A percentile compares a stretch with the other conserved stretches of the same genome.
These are phyloP conservation scores for Paramecium bursaria DNA, from an alignment of 73 alveolate genomes.

Conservation along the genomic window DNA sequence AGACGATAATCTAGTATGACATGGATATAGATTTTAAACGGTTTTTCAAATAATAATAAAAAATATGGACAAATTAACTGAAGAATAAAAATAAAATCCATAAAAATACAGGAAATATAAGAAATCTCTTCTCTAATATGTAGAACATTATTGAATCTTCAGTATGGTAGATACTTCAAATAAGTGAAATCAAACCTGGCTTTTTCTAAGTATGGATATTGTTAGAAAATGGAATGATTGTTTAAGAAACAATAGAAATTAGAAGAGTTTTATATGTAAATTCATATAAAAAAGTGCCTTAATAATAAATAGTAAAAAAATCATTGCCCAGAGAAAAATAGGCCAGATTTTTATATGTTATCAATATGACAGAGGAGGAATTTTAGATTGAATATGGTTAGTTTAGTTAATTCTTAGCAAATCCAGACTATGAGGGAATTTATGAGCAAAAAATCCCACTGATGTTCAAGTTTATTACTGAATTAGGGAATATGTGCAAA, in stretches of 20 bases:
- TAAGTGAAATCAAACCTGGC: slow-evolving; percentile 71
- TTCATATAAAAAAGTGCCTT: slow-evolving; percentile 68
- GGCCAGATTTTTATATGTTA: slow-evolving; percentile 82
- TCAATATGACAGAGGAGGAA: slow-evolving; percentile 85
- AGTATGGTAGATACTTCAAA: slow-evolving; percentile 61
- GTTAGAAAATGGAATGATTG: slow-evolving; percentile 67
- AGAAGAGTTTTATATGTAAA: slow-evolving; percentile 77
- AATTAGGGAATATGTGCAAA: slow-evolving; percentile 83
- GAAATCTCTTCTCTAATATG: too few relatives aligned
- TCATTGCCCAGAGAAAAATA: slow-evolving; percentile 92
- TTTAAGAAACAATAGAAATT: slow-evolving; percentile 70
- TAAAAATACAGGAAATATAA: neutral
- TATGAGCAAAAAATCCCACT: slow-evolving; percentile 95
- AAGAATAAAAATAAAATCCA: slow-evolving; percentile 23
- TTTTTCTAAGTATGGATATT: slow-evolving; percentile 75
- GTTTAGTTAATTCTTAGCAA: slow-evolving; percentile 77
- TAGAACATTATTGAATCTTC: neutral
- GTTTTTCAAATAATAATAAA: slow-evolving; percentile 1
- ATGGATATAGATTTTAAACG: slow-evolving; percentile 66
- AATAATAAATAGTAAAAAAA: slow-evolving; percentile 80
- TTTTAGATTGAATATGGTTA: slow-evolving; percentile 80
- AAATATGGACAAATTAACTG: slow-evolving; percentile 43
- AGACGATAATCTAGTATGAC: slow-evolving; percentile 7
- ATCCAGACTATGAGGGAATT: slow-evolving; percentile 93
- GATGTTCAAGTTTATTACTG: slow-evolving; percentile 82